These are phyloP conservation scores for Quercus berberidifolia DNA, from an alignment of 306 rosid species.

Conservation along the genomic window DNA sequence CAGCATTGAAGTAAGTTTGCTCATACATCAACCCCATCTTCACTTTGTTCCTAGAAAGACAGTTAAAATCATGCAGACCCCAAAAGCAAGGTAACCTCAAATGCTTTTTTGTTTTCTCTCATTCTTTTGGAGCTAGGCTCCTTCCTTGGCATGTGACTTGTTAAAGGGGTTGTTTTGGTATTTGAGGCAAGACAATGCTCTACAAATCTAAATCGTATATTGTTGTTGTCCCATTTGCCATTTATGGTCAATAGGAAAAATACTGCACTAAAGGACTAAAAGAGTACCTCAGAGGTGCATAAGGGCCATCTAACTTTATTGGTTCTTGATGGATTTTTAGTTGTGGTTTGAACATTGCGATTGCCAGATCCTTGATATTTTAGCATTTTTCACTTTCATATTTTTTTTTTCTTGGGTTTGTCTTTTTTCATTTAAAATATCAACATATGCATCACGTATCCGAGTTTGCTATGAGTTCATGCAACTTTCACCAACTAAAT, in stretches of 20 bases:
- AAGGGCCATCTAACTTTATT: background rate
- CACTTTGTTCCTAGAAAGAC: slow-evolving; percentile 27
- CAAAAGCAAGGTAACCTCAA: slow-evolving; percentile 81
- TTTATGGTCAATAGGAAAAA: background rate
- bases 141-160: slow-evolving; percentile 15
- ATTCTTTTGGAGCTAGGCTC: slow-evolving; percentile 10
- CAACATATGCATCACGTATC: background rate
- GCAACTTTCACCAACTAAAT: slow-evolving; percentile 5
- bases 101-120: slow-evolving; percentile 13
- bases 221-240: background rate
- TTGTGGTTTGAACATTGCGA: background rate
- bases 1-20: slow-evolving; percentile 54
- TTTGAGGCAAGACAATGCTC: background rate
- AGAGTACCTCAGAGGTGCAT: background rate
- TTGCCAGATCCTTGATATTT: background rate
- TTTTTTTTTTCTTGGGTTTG: slow-evolving; percentile 15
- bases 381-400: background rate
- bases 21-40: slow-evolving; percentile 27
- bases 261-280: background rate
- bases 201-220: background rate
- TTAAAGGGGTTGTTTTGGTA: background rate
- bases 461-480: background rate
- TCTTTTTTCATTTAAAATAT: slow-evolving; percentile 5
- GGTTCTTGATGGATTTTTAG: background rate
- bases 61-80: slow-evolving; percentile 78